Evolutionary conservation across 2,329 filamentous ascomycete genomes (phyloP).

Genomic region (Apiospora rasikravindrae): DNA sequence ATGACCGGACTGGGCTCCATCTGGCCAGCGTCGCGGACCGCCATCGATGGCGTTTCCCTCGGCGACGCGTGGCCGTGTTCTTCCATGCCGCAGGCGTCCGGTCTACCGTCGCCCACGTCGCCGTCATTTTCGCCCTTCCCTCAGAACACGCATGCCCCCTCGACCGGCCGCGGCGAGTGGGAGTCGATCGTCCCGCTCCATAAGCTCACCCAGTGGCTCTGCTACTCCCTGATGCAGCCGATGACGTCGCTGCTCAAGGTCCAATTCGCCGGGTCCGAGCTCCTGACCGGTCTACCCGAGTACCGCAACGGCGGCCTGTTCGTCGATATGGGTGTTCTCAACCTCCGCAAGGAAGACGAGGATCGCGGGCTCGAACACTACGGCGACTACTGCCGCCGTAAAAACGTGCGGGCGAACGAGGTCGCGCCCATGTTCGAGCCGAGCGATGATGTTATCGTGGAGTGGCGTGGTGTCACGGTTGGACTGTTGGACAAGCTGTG

Average conservation of each 20-base stretch:
- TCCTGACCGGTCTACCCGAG: constrained; percentile 72
- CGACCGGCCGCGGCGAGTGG: constrained; percentile 20
- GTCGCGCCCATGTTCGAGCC: constrained; percentile 65
- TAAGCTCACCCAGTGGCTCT: constrained; percentile 74
- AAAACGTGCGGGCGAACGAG: constrained; percentile 44
- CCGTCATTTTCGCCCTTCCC: constrained; percentile 27
- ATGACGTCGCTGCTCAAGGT: constrained; percentile 59
- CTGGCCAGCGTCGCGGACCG: constrained; percentile 90
- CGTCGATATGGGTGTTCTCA: constrained; percentile 61
- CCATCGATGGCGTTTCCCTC: constrained; percentile 83
- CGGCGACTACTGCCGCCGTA: constrained; percentile 35
- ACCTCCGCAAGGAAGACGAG: constrained; percentile 51
- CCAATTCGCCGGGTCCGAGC: constrained; percentile 56
- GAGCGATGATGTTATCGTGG: constrained; percentile 65
- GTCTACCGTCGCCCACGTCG: constrained; percentile 19
- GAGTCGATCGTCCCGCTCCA: constrained; percentile 59
- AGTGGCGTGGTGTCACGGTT: constrained; percentile 69
- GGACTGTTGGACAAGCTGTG: constrained; percentile 63
- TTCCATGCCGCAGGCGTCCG: constrained; percentile 34
- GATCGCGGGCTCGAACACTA: constrained; percentile 52
- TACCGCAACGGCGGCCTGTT: constrained; percentile 76
- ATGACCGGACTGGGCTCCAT: constrained; percentile 87
- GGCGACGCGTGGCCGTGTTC: constrained; percentile 95
- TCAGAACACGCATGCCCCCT: constrained; percentile 9
- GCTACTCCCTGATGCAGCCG: constrained; percentile 73